phyloP scores from a whole-genome alignment of 2,329 filamentous ascomycete genomes.

The Sporothrix pseudoabietina region DNA sequence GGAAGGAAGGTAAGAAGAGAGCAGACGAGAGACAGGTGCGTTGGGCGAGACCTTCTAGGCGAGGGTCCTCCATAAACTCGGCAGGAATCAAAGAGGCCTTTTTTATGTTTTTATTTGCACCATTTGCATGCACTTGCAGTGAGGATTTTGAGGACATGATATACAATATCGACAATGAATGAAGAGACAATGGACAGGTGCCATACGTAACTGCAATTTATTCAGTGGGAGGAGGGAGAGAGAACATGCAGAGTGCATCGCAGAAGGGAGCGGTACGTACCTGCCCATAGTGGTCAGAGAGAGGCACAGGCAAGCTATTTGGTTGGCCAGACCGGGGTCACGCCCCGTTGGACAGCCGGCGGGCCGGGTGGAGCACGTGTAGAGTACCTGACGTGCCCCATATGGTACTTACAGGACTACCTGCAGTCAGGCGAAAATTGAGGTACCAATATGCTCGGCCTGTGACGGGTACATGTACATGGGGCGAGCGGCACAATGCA shows the following conservation, averaged over 20 bases:
- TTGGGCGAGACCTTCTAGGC: constrained; percentile 6
- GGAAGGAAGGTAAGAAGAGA: not conserved
- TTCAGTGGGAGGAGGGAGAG: not conserved
- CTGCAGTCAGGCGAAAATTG: too few species aligned
- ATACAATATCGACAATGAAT: not conserved
- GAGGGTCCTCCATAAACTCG: constrained; percentile 7
- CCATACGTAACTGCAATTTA: constrained; percentile 4
- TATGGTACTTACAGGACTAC: not conserved
- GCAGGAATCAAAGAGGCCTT: not conserved
- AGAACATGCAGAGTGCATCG: not conserved
- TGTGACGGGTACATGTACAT: constrained; percentile 5
- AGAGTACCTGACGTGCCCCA: constrained; percentile 17
- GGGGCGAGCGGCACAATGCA: constrained; percentile 23
- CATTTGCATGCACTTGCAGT: not conserved
- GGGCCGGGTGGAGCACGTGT: constrained; percentile 34
- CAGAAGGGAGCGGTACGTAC: constrained; percentile 9
- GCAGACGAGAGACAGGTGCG: not conserved
- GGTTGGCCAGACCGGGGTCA: constrained; percentile 30
- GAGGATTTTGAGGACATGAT: not conserved
- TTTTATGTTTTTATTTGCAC: not conserved
- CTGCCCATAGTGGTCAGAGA: constrained; percentile 13
- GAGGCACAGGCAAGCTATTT: constrained; percentile 27
- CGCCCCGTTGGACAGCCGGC: constrained; percentile 33
- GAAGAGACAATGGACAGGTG: not conserved
- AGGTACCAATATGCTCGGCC: constrained; percentile 13